Conservation (phyloP, 306 rosid species). For the Trifolium subterraneum region DNA sequence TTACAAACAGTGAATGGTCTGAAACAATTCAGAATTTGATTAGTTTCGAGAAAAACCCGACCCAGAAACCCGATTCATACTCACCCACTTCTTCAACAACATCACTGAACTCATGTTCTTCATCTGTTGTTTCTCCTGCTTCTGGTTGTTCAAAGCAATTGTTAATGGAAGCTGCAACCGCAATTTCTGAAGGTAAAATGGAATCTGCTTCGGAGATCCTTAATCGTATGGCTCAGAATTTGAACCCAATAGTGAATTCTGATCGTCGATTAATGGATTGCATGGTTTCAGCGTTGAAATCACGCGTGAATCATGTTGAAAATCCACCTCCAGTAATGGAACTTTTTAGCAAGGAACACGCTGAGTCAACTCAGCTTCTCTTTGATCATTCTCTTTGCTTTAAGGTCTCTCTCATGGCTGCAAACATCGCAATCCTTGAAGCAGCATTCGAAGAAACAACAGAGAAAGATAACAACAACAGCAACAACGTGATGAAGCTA, state of each 20-base stretch:
- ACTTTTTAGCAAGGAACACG: conserved; percentile 61
- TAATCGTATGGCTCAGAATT: conserved; percentile 43
- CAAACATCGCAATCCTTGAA: conserved; percentile 77
- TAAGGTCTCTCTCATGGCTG: conserved; percentile 67
- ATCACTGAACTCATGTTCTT: conserved; percentile 59
- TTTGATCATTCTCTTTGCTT: conserved; percentile 64
- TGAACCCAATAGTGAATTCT: conserved; percentile 48
- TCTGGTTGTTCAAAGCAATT: conserved; percentile 57
- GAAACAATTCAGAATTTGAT: conserved; percentile 81
- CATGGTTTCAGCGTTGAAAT: conserved; percentile 71
- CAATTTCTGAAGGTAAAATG: conserved; percentile 71
- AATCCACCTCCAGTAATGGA: conserved; percentile 54
- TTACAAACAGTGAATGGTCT: conserved; percentile 77
- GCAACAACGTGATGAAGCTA: conserved; percentile 32
- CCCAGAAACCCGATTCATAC: conserved; percentile 61
- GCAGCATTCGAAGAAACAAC: conserved; percentile 63
- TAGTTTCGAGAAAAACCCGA: not conserved
- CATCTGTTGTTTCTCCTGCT: conserved; percentile 70
- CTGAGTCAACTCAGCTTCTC: conserved; percentile 73
- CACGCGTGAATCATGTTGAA: conserved; percentile 53
- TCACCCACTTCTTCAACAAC: conserved; percentile 79
- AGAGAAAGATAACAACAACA: conserved; percentile 27
- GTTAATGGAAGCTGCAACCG: conserved; percentile 78
- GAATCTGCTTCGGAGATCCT: conserved; percentile 72
- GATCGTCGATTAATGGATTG: conserved; percentile 56